Percentiles rank a stretch among this genome's conserved stretches.
Evolutionary conservation across 2,329 filamentous ascomycete species (phyloP).

Genomic region (Aureobasidium sp.): DNA sequence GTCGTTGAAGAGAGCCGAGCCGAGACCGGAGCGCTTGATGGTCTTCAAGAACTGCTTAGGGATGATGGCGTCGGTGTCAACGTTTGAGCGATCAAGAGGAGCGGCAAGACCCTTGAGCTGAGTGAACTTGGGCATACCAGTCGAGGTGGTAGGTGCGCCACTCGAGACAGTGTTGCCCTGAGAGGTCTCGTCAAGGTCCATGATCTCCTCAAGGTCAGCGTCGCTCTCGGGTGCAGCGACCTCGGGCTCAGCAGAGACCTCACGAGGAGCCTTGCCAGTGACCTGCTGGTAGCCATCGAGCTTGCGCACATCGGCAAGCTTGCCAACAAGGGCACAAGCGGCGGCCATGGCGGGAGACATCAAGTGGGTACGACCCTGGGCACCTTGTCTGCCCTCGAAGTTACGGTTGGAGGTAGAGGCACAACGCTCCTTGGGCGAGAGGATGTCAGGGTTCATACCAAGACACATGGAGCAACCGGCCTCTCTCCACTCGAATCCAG

Average conservation of each 20-base stretch:
- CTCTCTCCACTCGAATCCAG: constrained; percentile 96
- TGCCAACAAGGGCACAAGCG: constrained; percentile 80
- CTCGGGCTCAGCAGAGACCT: constrained; percentile 51
- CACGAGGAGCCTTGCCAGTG: constrained; percentile 44
- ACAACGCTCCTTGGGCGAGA: constrained; percentile 85
- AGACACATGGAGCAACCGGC: constrained; percentile 98
- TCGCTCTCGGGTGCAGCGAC: constrained; percentile 54
- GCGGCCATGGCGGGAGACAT: constrained; percentile 98
- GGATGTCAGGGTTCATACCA: constrained; percentile 98
- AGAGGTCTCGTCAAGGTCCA: constrained; percentile 60
- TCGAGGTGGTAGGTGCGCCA: constrained; percentile 42
- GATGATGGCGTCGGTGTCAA: constrained; percentile 99
- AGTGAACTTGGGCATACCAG: constrained; percentile 76
- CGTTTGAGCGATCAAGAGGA: constrained; percentile 78
- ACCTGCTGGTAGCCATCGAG: constrained; percentile 51
- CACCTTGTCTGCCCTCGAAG: constrained; percentile 93
- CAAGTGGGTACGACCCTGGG: constrained; percentile 81
- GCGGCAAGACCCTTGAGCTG: constrained; percentile 81
- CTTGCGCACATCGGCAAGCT: constrained; percentile 84
- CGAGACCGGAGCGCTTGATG: constrained; percentile 94
- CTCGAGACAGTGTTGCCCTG: constrained; percentile 56
- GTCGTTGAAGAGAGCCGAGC: constrained; percentile 76
- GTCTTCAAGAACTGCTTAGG: constrained; percentile 99
- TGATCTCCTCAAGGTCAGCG: constrained; percentile 56
- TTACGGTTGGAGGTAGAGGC: constrained; percentile 95